Percentiles rank a stretch among this genome's conserved stretches.
Evolutionary conservation across 2,329 filamentous ascomycete genomes (phyloP).

Genomic region (Trichocomaceae sp.): DNA sequence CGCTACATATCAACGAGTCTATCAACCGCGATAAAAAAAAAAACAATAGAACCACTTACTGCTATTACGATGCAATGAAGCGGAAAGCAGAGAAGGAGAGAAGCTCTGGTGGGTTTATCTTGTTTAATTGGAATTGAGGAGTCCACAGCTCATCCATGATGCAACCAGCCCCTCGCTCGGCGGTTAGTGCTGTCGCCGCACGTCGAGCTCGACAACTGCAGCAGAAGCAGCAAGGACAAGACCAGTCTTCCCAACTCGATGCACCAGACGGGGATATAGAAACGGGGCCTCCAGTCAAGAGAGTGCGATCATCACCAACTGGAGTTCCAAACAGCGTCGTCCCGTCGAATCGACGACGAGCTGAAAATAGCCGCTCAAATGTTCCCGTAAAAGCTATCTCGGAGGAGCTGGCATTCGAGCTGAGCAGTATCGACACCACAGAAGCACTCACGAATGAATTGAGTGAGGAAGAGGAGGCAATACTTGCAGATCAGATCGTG

Average conservation of each 20-base stretch:
- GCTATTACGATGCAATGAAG: conserved; percentile 22
- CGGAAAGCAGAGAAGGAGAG: conserved; percentile 35
- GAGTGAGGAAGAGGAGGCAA: background rate
- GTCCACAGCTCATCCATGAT: background rate
- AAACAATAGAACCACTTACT: too few species aligned
- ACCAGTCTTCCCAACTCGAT: conserved; percentile 13
- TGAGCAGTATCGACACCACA: conserved; percentile 5
- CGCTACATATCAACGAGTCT: conserved; percentile 4
- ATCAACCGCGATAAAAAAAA: conserved; percentile 14
- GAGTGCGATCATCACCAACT: conserved; percentile 25
- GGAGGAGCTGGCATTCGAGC: background rate
- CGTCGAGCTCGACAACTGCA: conserved; percentile 36
- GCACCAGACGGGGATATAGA: conserved; percentile 17
- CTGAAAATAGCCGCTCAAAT: conserved; percentile 15
- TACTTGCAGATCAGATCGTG: background rate
- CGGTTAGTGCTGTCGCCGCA: conserved; percentile 37
- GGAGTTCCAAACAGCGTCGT: conserved; percentile 15
- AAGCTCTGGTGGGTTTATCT: conserved; percentile 22
- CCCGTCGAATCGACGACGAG: conserved; percentile 16
- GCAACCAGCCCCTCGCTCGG: conserved; percentile 7
- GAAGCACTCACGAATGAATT: background rate
- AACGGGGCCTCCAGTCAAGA: conserved; percentile 32
- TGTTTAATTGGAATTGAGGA: background rate
- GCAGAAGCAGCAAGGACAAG: conserved; percentile 21
- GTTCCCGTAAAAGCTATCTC: background rate